Evolutionary conservation across 768 basidiomycete species (phyloP), one percentile per base, ranked within the genome.

Genomic region (Leccinum incarnatum): DNA sequence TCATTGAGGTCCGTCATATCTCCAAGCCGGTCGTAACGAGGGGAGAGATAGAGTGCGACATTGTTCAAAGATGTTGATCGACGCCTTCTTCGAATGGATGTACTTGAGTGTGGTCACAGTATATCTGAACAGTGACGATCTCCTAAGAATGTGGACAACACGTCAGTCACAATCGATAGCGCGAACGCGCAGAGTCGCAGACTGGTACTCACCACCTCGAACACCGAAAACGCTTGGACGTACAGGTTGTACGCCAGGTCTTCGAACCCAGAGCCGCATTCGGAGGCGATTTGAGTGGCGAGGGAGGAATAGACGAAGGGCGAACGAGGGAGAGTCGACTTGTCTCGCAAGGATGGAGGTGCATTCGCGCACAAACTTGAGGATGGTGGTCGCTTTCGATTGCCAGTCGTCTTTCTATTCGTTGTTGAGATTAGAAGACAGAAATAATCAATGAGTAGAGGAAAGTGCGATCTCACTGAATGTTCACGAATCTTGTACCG

Each of bases 241-340:
- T 95, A 98, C 65, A 98, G 87, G 72, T 99, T 96, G 71, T 99
- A 99, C 15, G 93, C 87, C 59, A 98, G 85, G 71, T 98, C 95
- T 74, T 97, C 95, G 65, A 98, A 93, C 0, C 87, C 92, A 60
- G 96, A 89, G 0, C 88, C 92, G 58, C 93, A 93, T 70, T 96
- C 93, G 67, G 97, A 96, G 0, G 96, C 85, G 29, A 97, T 89
- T 72, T 98, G 94, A 0, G 97, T 95, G 0, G 96, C 89, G 61
- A 98, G 88, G 27, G 19, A 99, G 87, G 83, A 96, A 98, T 2
- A 98, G 81, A 0, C 95, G 89, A 5, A 99, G 84, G 6, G 95
- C 95, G 58, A 93, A 91, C 19, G 88, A 80, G 1, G 93, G 91
- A 0, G 94, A 88, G 62, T 98, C 96, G 40, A 97, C 93, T 73